Percentiles rank a stretch among this genome's conserved stretches.
Conservation (phyloP, 2,329 filamentous ascomycete species). For the Alternaria burnsii region DNA sequence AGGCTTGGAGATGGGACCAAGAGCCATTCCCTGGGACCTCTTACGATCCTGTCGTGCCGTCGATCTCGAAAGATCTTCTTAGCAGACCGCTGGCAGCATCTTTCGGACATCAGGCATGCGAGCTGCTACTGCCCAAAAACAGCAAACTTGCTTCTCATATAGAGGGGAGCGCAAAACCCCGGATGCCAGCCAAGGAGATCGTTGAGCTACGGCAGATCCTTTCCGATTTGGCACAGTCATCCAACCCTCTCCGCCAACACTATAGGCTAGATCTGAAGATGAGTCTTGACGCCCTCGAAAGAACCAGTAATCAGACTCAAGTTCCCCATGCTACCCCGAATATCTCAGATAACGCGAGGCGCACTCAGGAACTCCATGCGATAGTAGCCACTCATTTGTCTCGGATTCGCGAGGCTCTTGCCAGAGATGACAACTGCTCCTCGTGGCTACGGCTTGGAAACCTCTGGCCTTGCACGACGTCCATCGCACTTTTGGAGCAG, state of each 20-base stretch:
- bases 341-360: too few relatives aligned
- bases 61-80: conserved; percentile 21
- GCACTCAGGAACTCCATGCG: conserved; percentile 12
- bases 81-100: conserved; percentile 12
- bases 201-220: conserved; percentile 46
- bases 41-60: conserved; percentile 18
- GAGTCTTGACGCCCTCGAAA: too few relatives aligned
- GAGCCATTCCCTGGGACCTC: conserved; percentile 23
- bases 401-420: conserved; percentile 13
- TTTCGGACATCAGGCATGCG: not conserved
- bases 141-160: too few relatives aligned
- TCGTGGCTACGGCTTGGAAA: conserved; percentile 53
- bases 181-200: conserved; percentile 12
- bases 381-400: conserved; percentile 23
- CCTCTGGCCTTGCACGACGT: conserved; percentile 58
- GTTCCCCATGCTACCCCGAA: too few relatives aligned
- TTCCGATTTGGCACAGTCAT: conserved; percentile 33
- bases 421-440: conserved; percentile 24
- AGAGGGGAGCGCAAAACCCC: conserved; percentile 2
- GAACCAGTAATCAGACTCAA: too few relatives aligned
- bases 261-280: conserved; percentile 47
- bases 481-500: conserved; percentile 56
- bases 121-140: not conserved
- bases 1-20: conserved; percentile 19
- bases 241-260: conserved; percentile 45